Conservation (phyloP, 257 asterid genomes). For the Solanum bukasovii region DNA sequence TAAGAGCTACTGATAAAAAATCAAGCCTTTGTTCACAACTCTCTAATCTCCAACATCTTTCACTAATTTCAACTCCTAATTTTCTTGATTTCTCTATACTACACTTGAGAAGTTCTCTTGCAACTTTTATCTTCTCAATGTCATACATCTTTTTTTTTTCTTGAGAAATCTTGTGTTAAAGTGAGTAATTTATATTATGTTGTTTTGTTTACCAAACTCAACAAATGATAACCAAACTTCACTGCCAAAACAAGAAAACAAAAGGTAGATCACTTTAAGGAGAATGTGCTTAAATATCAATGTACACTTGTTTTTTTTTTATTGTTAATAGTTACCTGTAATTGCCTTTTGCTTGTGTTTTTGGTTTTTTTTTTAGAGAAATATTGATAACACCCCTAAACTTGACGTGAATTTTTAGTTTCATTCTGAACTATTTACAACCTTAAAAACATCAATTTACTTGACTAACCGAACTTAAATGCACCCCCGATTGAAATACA, state of each 20-base stretch:
- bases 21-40: slow-evolving; percentile 18
- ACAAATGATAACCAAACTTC: slow-evolving; percentile 55
- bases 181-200: not conserved
- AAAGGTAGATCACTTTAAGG: slow-evolving; percentile 7
- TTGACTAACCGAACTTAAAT: not conserved
- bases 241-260: slow-evolving; percentile 39
- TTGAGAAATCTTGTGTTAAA: not conserved
- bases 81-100: slow-evolving; percentile 52
- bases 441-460: not conserved
- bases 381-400: not conserved
- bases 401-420: no score
- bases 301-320: not conserved
- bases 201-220: slow-evolving; percentile 35
- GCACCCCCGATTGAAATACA: not conserved
- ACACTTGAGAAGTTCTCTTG: slow-evolving; percentile 41
- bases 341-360: not conserved
- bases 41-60: slow-evolving; percentile 30
- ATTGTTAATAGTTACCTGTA: not conserved
- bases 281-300: slow-evolving; percentile 7
- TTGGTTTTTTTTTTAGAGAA: not conserved
- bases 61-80: slow-evolving; percentile 22
- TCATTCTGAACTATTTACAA: no score
- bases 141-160: not conserved
- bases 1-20: slow-evolving; percentile 12
- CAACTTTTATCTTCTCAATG: slow-evolving; percentile 29